Base-by-base conservation (phyloP, 2,329 filamentous ascomycete genomes). In the Neopestalotiopsis sp. region DNA sequence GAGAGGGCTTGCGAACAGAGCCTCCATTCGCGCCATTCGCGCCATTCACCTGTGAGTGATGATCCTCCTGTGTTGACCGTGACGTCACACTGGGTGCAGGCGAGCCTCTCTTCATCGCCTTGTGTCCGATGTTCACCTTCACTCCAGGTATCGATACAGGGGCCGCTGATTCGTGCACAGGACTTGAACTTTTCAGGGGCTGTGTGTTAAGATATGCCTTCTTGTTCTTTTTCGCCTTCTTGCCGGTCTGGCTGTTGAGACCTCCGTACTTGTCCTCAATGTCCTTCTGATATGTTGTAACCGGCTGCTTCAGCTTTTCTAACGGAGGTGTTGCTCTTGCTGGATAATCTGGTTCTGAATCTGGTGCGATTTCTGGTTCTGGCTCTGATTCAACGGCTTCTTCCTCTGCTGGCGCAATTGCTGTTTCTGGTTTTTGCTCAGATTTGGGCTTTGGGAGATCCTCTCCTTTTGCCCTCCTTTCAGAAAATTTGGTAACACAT, bases 401-500 rank as follows among this genome's bases (percentile, higher is more conserved):
- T 24, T 45, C 38, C 17, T 65, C 62, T 13, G 20, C 63, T n/a
- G 42, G 30, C 7, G 32, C 20, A 24, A 45, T 13, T 24, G 34
- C 45, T 9, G 63, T 17, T 38, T 66, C 30, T 13, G 42, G 24
- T 38, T 56, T 13, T 20, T 38, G 62, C 62, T 65, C 17, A 14
- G 42, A 10, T 14, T 53, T 65, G 5, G 63, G 63, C 40, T 57
- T 64, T 30, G 32, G 30, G 30, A 49, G 13, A 14, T 67, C 64
- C 24, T 69, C 64, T 24, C 66, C 63, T 28, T 45, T 69, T 32
- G 65, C 61, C 1, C 75, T 70, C 32, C 67, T 69, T 40, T 70
- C 59, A 20, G 71, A 58, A 34, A 71, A 76, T 1, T 71, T 62
- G 17, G 63, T 58, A 7, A 77, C 66, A 45, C 75, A 77, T 20